A percentile compares a stretch with the other conserved stretches of the same genome.
These are phyloP conservation scores for Leishmania mexicana DNA, from an alignment of 208 protist species.

Conservation along the genomic window DNA sequence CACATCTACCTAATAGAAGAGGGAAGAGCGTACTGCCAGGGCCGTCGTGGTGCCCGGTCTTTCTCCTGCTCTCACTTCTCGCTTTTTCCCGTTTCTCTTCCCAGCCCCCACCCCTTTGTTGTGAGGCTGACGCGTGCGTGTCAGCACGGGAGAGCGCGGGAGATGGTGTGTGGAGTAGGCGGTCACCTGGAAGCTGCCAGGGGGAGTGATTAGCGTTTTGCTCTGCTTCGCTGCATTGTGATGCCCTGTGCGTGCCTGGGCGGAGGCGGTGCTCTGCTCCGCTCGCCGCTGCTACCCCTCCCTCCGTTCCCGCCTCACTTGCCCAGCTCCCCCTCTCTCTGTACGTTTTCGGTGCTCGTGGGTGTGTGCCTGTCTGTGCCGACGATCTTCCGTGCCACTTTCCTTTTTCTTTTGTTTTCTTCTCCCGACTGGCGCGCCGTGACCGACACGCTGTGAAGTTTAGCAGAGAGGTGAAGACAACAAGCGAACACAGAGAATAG, in stretches of 20 bases:
- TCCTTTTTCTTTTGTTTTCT: too few species aligned
- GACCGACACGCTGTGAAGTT: neutral
- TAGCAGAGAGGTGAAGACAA: neutral
- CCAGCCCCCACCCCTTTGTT: neutral
- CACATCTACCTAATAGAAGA: neutral
- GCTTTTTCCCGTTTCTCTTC: neutral
- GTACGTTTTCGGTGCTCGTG: neutral
- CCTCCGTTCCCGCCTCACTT: neutral
- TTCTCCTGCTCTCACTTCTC: neutral
- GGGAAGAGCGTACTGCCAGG: neutral
- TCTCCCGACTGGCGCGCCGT: neutral
- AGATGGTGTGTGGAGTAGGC: neutral
- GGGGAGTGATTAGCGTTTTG: too few species aligned
- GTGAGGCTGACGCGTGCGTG: neutral
- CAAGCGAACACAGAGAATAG: neutral
- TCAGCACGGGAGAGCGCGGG: neutral
- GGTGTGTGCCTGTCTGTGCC: too few species aligned
- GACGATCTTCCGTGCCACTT: neutral
- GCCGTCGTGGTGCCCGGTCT: too few species aligned
- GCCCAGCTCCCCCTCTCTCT: neutral
- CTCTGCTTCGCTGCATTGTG: neutral
- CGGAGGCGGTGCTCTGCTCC: neutral
- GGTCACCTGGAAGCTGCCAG: too few species aligned
- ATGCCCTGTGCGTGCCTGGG: too few species aligned
- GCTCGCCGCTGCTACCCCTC: neutral